phyloP scores from a whole-genome alignment of 192 early-diverging fungal species.

The Podochytrium sp. region DNA sequence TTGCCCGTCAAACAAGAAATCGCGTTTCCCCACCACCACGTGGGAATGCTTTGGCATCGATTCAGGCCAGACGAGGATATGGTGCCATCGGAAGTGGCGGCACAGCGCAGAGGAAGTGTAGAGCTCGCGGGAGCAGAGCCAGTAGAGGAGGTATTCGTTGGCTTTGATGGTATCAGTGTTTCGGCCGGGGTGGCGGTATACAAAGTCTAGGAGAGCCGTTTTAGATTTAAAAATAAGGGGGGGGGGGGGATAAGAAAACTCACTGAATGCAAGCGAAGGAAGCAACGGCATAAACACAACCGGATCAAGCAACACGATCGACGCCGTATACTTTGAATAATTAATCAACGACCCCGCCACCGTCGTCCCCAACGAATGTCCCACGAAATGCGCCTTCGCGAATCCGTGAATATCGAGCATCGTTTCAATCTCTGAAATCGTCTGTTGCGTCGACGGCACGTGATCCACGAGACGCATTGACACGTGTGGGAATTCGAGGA shows the following conservation, averaged over 20 bases:
- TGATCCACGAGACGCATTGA: constrained; percentile 59
- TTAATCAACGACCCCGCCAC: constrained; percentile 61
- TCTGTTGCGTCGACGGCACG: constrained; percentile 59
- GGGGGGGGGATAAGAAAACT: not conserved
- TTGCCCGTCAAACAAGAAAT: constrained; percentile 38
- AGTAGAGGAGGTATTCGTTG: constrained; percentile 55
- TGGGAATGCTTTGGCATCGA: constrained; percentile 26
- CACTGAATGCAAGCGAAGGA: constrained; percentile 61
- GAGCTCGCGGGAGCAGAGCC: constrained; percentile 62
- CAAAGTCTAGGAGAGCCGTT: constrained; percentile 26
- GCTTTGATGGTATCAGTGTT: constrained; percentile 27
- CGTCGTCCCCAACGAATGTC: constrained; percentile 70
- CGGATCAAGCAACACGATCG: constrained; percentile 62
- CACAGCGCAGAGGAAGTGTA: constrained; percentile 64
- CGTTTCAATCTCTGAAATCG: constrained; percentile 54
- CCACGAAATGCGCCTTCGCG: constrained; percentile 63
- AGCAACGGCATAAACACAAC: constrained; percentile 68
- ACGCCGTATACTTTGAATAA: constrained; percentile 51
- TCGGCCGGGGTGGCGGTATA: constrained; percentile 32
- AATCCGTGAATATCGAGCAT: constrained; percentile 59
- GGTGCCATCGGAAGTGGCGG: constrained; percentile 43
- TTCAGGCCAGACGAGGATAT: constrained; percentile 33
- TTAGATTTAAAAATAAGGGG: not conserved
- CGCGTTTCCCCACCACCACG: constrained; percentile 23
- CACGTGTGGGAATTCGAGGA: constrained; percentile 33